phyloP scores from a whole-genome alignment of 1,284 basidiomycete genomes.

The Coniophora puteana region DNA sequence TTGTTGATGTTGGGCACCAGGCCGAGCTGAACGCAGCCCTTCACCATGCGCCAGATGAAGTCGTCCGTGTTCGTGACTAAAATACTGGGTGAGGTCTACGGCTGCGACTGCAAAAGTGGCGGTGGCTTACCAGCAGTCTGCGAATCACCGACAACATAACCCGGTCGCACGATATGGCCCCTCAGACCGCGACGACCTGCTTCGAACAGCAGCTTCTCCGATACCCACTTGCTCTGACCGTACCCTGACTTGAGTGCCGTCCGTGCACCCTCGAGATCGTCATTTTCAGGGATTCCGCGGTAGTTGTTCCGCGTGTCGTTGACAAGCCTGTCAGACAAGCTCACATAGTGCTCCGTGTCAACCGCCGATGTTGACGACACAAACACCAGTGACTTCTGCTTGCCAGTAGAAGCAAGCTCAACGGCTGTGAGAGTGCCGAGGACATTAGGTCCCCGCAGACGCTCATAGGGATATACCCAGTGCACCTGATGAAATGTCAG shows the following conservation, averaged over 20 bases:
- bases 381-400: slow-evolving; percentile 85
- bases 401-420: slow-evolving; percentile 72
- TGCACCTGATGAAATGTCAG: slow-evolving; percentile 65
- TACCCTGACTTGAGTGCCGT: slow-evolving; percentile 85
- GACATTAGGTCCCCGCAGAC: slow-evolving; percentile 90
- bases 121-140: slow-evolving; percentile 66
- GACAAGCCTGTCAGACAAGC: slow-evolving; percentile 77
- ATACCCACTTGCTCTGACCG: slow-evolving; percentile 98
- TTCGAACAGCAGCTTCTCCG: slow-evolving; percentile 91
- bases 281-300: slow-evolving; percentile 81
- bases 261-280: slow-evolving; percentile 88
- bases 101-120: slow-evolving; percentile 3
- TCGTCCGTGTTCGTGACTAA: slow-evolving; percentile 98
- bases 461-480: slow-evolving; percentile 99
- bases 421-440: slow-evolving; percentile 84
- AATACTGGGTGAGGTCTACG: slow-evolving; percentile 8
- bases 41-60: slow-evolving; percentile 97
- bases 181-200: slow-evolving; percentile 83
- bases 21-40: slow-evolving; percentile 96
- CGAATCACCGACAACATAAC: slow-evolving; percentile 96
- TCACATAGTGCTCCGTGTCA: slow-evolving; percentile 89
- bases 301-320: slow-evolving; percentile 39
- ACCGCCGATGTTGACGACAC: slow-evolving; percentile 94
- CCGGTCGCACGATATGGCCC: slow-evolving; percentile 91
- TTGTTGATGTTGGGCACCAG: slow-evolving; percentile 98